Conservation (phyloP, 2,329 filamentous ascomycete species). For the Westerdykella sp. region DNA sequence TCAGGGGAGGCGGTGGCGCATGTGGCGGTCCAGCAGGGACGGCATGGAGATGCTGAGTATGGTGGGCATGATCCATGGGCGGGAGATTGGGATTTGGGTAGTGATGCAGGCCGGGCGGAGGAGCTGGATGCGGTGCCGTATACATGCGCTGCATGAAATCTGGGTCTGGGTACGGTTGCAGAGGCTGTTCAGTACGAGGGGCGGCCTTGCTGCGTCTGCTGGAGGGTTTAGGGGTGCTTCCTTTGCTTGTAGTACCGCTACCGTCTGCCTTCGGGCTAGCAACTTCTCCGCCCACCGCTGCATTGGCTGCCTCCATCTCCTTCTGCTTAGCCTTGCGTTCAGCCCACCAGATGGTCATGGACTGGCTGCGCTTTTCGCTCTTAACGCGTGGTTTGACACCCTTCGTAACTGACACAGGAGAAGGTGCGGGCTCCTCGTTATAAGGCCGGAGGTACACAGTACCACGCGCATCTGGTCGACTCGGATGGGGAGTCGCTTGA, state of each 20-base stretch:
- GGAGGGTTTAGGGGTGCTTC: neutral
- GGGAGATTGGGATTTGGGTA: too few species aligned
- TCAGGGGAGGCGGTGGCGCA: neutral
- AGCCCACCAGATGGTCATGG: conserved; percentile 45
- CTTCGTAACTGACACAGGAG: conserved; percentile 22
- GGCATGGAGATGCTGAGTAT: neutral
- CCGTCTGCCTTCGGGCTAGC: conserved; percentile 13
- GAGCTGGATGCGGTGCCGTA: too few species aligned
- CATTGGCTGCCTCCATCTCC: conserved; percentile 28
- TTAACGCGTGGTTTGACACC: conserved; percentile 36
- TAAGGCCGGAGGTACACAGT: conserved; percentile 28
- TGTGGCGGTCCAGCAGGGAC: neutral
- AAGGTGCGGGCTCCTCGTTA: conserved; percentile 16
- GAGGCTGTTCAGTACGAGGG: neutral
- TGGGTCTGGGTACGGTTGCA: too few species aligned
- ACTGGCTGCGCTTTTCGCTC: conserved; percentile 40
- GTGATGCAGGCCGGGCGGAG: too few species aligned
- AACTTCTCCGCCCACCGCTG: conserved; percentile 2
- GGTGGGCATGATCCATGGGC: too few species aligned
- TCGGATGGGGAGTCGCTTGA: conserved; percentile 30
- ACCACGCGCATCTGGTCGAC: conserved; percentile 4
- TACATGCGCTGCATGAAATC: too few species aligned
- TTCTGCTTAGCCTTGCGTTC: conserved; percentile 37
- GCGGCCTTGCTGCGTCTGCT: neutral
- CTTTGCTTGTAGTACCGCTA: neutral